phyloP scores from a whole-genome alignment of 345 rosid species.

The Cochlearia excelsa region DNA sequence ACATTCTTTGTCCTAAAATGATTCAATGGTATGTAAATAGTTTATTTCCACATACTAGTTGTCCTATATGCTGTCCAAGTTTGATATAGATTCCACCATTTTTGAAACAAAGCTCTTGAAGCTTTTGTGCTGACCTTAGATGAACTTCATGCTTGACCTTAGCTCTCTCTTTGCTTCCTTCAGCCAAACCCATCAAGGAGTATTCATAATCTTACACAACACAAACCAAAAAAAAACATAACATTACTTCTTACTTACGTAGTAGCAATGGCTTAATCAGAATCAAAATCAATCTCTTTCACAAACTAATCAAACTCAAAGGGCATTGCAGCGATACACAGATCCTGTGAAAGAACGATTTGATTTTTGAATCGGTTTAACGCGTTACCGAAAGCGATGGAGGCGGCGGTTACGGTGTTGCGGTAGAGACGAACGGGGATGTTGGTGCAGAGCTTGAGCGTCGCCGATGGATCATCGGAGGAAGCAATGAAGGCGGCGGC shows the following conservation, averaged over 20 bases:
- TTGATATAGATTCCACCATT: slow-evolving; percentile 95
- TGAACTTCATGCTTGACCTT: slow-evolving; percentile 86
- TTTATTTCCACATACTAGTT: slow-evolving; percentile 53
- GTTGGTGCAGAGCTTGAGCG: slow-evolving; percentile 74
- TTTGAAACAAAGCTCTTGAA: slow-evolving; percentile 81
- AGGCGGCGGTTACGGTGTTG: slow-evolving; percentile 68
- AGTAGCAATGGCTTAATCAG: too few relatives aligned
- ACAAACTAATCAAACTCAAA: slow-evolving; percentile 8
- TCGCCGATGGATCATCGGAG: slow-evolving; percentile 65
- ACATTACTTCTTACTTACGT: background rate
- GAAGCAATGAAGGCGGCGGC: slow-evolving; percentile 58
- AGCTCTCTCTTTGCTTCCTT: slow-evolving; percentile 68
- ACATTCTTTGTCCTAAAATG: slow-evolving; percentile 1
- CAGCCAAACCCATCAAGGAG: slow-evolving; percentile 76
- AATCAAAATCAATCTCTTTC: background rate
- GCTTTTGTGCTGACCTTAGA: slow-evolving; percentile 82
- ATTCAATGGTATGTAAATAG: slow-evolving; percentile 15
- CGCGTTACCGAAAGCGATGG: slow-evolving; percentile 72
- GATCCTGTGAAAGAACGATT: background rate
- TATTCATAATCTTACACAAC: slow-evolving; percentile 66
- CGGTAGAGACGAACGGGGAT: slow-evolving; percentile 73
- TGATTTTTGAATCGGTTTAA: too few relatives aligned
- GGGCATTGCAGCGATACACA: slow-evolving; percentile 4
- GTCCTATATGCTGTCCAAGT: slow-evolving; percentile 94
- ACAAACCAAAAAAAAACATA: slow-evolving; percentile 3